Evolutionary conservation across 2,329 filamentous ascomycete species (phyloP).

Genomic region (Rachicladosporium sp.): DNA sequence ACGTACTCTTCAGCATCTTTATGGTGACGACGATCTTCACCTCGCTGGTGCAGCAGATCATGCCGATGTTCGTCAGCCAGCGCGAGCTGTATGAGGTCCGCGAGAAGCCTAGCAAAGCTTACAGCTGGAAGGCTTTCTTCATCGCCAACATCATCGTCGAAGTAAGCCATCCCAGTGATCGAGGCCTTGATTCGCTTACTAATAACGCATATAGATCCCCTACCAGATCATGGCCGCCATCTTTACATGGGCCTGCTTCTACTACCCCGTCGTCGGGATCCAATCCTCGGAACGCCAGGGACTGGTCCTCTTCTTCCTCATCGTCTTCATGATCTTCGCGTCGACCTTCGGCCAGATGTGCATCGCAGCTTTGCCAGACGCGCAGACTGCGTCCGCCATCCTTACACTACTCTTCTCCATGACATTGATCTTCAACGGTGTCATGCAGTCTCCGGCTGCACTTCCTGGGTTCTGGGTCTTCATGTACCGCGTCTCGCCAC

Average conservation of each 20-base stretch:
- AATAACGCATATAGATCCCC: constrained; percentile 33
- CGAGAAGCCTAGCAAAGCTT: constrained; percentile 54
- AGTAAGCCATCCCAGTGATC: constrained; percentile 23
- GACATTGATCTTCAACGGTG: constrained; percentile 40
- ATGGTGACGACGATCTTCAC: constrained; percentile 31
- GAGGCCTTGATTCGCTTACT: no score
- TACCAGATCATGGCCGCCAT: constrained; percentile 52
- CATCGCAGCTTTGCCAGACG: constrained; percentile 57
- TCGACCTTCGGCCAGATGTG: constrained; percentile 63
- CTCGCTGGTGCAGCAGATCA: constrained; percentile 44
- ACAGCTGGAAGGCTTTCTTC: constrained; percentile 65
- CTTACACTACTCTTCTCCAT: constrained; percentile 36
- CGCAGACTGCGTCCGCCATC: constrained; percentile 54
- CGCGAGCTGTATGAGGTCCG: constrained; percentile 48
- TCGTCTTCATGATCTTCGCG: constrained; percentile 58
- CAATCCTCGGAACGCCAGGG: constrained; percentile 44
- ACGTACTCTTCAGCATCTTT: constrained; percentile 38
- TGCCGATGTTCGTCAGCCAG: constrained; percentile 47
- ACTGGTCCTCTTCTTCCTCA: constrained; percentile 52
- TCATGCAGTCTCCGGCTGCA: constrained; percentile 44
- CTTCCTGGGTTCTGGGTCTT: constrained; percentile 66
- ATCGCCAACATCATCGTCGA: constrained; percentile 60
- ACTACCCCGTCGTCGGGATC: constrained; percentile 41
- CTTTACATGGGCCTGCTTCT: constrained; percentile 53
- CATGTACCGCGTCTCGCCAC: constrained; percentile 58